Base-by-base conservation (phyloP, 331 rosid genomes). In the Rhamnella rubrinervis region DNA sequence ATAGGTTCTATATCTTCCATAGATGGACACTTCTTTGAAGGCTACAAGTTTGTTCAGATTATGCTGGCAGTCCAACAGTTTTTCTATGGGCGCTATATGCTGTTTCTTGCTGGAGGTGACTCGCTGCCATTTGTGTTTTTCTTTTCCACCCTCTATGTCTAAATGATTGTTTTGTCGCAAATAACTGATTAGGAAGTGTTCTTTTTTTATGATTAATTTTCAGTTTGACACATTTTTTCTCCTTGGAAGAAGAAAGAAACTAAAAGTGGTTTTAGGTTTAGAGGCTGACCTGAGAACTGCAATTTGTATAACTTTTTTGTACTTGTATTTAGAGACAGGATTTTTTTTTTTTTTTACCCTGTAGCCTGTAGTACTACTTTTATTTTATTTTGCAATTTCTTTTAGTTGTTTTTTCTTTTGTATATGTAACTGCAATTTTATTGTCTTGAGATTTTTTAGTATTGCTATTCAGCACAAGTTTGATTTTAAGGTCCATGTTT, bases 81-180 rank as follows among this genome's bases (percentile, higher is more conserved):
- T 80, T 65, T 83, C 80, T 69, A 76, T 78, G 78, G 67, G 13
- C 7, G 71, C 79, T 41, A 63, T 75, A 9, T 66, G 73, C 35
- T 71, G 76, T 77, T 73, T 78, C 74, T 71, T 59, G 73, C 76
- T 59, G 55, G 80, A 76, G 71, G 62, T 74, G 46, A 77, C 81
- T 66, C 70, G 31, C 71, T 19, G 74, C 63, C n/a, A 71, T 71
- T 26, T 69, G 23, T 59, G 23, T 47, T 38, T 31, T 67, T 38
- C 39, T 26, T 69, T 63, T 77, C 39, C 46, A 65, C 61, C 61
- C 55, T 70, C 58, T 71, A 46, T 75, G 68, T 70, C 75, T 66
- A 71, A 74, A 41, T 65, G 68, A 59, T 68, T 68, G 75, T 74
- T 75, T 78, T 59, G 70, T 56, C 50, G 70, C 69, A 57, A 62